These are phyloP conservation scores for Ceratocystis variospora DNA, from an alignment of 2,329 filamentous ascomycete species.

Conservation along the genomic window DNA sequence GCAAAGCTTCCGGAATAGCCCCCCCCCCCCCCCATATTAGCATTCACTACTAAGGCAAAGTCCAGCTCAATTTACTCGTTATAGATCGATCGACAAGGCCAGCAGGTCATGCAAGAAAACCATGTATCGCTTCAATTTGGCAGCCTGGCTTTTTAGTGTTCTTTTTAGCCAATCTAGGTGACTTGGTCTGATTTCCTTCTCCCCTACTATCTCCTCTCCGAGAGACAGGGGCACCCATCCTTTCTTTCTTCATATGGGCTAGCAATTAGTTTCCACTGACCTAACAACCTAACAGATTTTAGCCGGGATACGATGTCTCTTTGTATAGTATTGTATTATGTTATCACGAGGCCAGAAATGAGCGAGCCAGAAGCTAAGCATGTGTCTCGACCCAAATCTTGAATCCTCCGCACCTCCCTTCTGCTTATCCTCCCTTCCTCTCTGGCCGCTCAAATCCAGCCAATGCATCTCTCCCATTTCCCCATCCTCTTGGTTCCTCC, in stretches of 20 bases:
- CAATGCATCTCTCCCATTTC: background rate
- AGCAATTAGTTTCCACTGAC: background rate
- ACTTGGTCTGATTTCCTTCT: background rate
- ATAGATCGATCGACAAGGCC: background rate
- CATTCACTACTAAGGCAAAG: no score
- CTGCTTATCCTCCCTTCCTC: background rate
- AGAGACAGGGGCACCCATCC: background rate
- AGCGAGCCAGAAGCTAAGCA: background rate
- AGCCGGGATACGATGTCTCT: background rate
- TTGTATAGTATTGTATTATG: background rate
- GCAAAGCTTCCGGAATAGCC: no score
- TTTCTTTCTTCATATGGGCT: no score
- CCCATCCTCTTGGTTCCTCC: background rate
- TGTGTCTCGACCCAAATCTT: background rate
- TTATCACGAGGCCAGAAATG: no score
- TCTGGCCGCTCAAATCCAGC: background rate
- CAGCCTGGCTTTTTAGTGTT: background rate
- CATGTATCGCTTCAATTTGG: slow-evolving; percentile 4
- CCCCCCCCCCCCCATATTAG: no score
- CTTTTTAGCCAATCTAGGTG: background rate
- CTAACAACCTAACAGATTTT: background rate
- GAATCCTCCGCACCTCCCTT: background rate
- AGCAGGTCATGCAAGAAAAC: background rate
- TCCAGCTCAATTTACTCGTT: background rate
- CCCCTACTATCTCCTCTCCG: background rate